Conservation (phyloP, 1,284 basidiomycete species). For the Marasmius tenuissimus region DNA sequence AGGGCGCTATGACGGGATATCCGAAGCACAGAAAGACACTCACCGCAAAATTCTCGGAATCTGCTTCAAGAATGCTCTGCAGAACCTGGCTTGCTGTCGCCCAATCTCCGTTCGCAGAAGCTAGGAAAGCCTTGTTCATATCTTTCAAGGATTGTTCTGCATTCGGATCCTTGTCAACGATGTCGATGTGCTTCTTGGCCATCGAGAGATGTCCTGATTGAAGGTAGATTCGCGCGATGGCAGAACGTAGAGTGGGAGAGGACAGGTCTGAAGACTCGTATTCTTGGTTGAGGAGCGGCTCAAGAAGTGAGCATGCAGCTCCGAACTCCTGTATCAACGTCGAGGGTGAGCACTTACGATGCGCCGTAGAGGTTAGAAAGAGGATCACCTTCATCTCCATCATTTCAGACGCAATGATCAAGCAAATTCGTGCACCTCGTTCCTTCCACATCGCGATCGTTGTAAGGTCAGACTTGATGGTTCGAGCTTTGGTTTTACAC, state of each 20-base stretch:
- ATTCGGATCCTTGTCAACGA: slow-evolving; percentile 45
- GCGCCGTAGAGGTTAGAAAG: not conserved
- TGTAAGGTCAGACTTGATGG: slow-evolving; percentile 33
- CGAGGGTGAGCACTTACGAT: not conserved
- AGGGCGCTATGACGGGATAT: not conserved
- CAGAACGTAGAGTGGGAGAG: slow-evolving; percentile 59
- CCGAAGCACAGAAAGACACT: slow-evolving; percentile 21
- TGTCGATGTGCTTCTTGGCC: slow-evolving; percentile 55
- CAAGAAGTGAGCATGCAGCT: slow-evolving; percentile 63
- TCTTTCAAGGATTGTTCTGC: slow-evolving; percentile 45
- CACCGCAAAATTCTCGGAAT: slow-evolving; percentile 63
- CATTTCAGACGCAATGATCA: slow-evolving; percentile 74
- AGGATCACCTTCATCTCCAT: slow-evolving; percentile 69
- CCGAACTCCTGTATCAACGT: slow-evolving; percentile 57
- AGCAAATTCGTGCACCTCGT: slow-evolving; percentile 62
- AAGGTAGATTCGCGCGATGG: slow-evolving; percentile 72
- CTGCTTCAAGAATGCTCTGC: slow-evolving; percentile 40
- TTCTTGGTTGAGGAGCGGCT: slow-evolving; percentile 56
- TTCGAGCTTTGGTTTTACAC: slow-evolving; percentile 66
- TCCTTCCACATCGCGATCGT: slow-evolving; percentile 77
- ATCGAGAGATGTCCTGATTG: slow-evolving; percentile 63
- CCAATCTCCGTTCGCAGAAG: slow-evolving; percentile 72
- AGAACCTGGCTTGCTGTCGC: slow-evolving; percentile 46
- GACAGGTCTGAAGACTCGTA: slow-evolving; percentile 23
- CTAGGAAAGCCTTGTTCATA: slow-evolving; percentile 64